phyloP scores from a whole-genome alignment of 768 basidiomycete genomes.

The Tricholoma matsutake region DNA sequence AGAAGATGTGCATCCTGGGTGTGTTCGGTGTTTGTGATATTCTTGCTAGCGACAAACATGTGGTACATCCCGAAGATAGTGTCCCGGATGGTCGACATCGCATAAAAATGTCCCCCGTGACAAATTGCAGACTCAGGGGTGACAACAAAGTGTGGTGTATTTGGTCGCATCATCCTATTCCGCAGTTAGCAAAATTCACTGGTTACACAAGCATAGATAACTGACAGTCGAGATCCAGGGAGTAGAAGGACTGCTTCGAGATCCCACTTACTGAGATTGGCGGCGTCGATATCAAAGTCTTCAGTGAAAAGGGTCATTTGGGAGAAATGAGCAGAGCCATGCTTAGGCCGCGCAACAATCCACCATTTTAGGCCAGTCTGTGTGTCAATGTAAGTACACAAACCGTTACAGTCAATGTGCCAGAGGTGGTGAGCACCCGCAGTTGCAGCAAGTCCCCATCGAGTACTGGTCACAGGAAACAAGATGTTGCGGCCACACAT shows the following conservation, averaged over 20 bases:
- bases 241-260: neutral
- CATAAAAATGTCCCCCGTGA: conserved; percentile 1
- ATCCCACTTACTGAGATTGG: too few relatives aligned
- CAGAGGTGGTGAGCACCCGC: neutral
- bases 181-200: neutral
- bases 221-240: neutral
- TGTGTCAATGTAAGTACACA: neutral
- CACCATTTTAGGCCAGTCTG: neutral
- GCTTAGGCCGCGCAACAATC: neutral
- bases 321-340: neutral
- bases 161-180: neutral
- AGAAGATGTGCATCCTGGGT: neutral
- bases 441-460: neutral
- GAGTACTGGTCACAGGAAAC: neutral
- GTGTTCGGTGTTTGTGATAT: neutral
- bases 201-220: neutral
- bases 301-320: neutral
- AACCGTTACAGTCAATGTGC: neutral
- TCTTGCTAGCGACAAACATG: neutral
- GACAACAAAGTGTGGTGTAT: neutral
- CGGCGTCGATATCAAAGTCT: neutral
- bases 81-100: neutral
- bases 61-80: neutral
- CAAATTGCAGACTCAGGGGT: neutral
- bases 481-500: neutral